These are phyloP conservation scores for Cupressus sempervirens DNA, from an alignment of 75 land plant genomes.

Conservation along the genomic window DNA sequence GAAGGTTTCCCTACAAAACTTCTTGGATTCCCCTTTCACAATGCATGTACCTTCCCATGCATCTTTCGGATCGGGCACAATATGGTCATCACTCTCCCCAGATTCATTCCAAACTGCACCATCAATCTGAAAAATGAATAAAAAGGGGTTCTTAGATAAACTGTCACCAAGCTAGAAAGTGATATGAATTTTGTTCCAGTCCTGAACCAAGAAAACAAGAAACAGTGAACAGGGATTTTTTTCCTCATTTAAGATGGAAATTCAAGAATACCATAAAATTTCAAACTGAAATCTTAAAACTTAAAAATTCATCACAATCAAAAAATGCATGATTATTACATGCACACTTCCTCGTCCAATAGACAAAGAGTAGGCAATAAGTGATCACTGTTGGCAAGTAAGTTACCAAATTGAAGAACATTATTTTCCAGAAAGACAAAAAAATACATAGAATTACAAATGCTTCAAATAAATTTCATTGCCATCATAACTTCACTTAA, in stretches of 20 bases:
- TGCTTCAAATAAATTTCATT: not conserved
- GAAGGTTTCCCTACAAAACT: slow-evolving; percentile 9
- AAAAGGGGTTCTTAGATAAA: not conserved
- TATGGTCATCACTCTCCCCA: slow-evolving; percentile 38
- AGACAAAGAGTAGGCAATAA: not conserved
- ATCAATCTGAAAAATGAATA: slow-evolving; percentile 37
- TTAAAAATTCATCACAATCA: not conserved
- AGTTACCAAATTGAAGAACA: not conserved
- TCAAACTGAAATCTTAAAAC: not conserved
- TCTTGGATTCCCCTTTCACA: slow-evolving; percentile 13
- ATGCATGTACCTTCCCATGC: slow-evolving; percentile 16
- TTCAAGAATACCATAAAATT: not conserved
- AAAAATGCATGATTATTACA: not conserved
- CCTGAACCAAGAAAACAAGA: not conserved
- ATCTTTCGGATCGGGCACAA: slow-evolving; percentile 41
- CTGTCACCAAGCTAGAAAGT: not conserved
- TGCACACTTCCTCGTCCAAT: not conserved
- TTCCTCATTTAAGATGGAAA: not conserved
- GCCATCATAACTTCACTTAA: not conserved
- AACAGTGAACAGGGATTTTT: not conserved
- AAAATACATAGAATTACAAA: not conserved
- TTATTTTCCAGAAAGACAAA: not conserved
- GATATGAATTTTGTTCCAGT: not conserved
- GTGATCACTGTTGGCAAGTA: not conserved
- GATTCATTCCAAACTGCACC: slow-evolving; percentile 50